These are phyloP conservation scores for slime mould (Dictyostelium discoideum) DNA, from an alignment of 78 protist species.

Conservation along the genomic window DNA sequence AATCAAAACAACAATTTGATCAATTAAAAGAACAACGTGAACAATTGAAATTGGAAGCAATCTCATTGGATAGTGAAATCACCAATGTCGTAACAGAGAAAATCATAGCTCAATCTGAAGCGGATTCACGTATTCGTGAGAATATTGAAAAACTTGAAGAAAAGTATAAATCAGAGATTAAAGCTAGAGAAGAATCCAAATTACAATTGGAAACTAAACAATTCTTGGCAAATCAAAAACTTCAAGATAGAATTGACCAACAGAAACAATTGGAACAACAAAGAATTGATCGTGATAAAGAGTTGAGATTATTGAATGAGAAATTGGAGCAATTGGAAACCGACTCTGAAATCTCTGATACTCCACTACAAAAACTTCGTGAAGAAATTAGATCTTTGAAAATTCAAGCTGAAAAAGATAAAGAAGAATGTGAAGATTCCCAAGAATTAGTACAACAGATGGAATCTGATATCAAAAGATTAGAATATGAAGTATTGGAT, in stretches of 20 bases:
- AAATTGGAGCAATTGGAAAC: slow-evolving; percentile 13
- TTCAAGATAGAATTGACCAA: not conserved
- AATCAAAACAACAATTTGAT: not conserved
- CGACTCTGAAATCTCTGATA: not conserved
- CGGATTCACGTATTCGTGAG: slow-evolving; percentile 2
- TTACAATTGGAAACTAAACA: not conserved
- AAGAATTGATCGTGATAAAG: slow-evolving; percentile 16
- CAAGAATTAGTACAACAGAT: not conserved
- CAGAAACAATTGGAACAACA: not conserved
- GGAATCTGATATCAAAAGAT: not conserved
- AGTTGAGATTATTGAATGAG: not conserved
- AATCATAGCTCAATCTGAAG: not conserved
- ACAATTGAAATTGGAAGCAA: not conserved
- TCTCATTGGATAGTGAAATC: slow-evolving; percentile 27
- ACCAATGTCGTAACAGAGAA: not conserved
- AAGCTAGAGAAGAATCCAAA: slow-evolving; percentile 2
- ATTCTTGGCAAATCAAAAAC: not conserved
- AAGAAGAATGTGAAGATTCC: not conserved
- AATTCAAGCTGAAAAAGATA: not conserved
- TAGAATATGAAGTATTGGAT: not conserved
- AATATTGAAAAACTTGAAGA: not conserved
- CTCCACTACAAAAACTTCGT: not conserved
- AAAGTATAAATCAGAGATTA: not conserved
- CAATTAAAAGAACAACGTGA: not conserved
- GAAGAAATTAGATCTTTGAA: slow-evolving; percentile 17